These are phyloP conservation scores for Leptomonas seymouri DNA, from an alignment of 208 protist genomes.

Conservation along the genomic window DNA sequence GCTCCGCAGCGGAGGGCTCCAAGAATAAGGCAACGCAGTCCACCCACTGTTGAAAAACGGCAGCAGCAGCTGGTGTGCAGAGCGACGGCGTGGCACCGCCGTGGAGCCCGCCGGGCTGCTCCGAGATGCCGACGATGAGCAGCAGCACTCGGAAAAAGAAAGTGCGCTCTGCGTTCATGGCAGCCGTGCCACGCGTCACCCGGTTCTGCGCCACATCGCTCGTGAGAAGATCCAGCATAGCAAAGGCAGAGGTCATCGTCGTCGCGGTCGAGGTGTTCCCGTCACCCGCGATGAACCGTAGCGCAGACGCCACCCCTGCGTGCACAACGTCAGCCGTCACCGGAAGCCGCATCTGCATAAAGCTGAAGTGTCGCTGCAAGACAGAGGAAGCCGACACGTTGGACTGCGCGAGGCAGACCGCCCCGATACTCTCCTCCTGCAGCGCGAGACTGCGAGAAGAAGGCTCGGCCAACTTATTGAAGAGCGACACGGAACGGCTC, in stretches of 20 bases:
- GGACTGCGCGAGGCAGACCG: conserved; percentile 35
- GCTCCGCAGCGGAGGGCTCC: background rate
- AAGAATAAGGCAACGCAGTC: background rate
- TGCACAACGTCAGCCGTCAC: conserved; percentile 43
- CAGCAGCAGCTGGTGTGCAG: conserved; percentile 9
- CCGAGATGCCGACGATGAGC: conserved; percentile 28
- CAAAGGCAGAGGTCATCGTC: conserved; percentile 1
- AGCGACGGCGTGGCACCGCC: background rate
- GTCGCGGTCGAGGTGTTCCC: background rate
- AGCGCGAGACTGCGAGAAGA: conserved; percentile 32
- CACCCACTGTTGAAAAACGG: conserved; percentile 23
- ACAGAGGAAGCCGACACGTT: background rate
- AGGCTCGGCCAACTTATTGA: conserved; percentile 55
- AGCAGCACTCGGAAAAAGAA: conserved; percentile 52
- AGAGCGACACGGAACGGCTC: conserved; percentile 40
- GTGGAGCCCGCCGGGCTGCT: background rate
- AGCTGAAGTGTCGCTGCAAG: conserved; percentile 48
- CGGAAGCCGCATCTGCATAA: conserved; percentile 33
- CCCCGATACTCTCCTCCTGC: conserved; percentile 38
- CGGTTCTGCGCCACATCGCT: conserved; percentile 20
- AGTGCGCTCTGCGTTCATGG: conserved; percentile 31
- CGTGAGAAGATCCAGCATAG: conserved; percentile 40
- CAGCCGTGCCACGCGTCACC: conserved; percentile 16
- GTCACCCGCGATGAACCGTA: conserved; percentile 17
- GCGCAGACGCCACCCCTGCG: conserved; percentile 38